Evolutionary conservation across 345 rosid species (phyloP).

Genomic region (Populus nigra): DNA sequence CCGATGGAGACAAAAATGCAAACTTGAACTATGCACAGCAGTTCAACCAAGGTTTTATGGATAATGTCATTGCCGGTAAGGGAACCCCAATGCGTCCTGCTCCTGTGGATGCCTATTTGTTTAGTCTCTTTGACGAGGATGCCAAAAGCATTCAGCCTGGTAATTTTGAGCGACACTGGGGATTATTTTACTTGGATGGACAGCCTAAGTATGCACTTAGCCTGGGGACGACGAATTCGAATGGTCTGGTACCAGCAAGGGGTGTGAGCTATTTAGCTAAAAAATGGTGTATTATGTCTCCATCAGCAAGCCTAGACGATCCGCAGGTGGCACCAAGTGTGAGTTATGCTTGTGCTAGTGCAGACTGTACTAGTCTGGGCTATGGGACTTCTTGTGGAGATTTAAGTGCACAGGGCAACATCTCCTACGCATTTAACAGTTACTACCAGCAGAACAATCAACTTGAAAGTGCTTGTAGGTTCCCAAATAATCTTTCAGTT

Average conservation of each 20-base stretch:
- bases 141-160: constrained; percentile 27
- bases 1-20: constrained; percentile 26
- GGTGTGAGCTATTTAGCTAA: constrained; percentile 43
- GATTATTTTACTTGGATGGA: constrained; percentile 26
- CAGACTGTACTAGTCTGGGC: constrained; percentile 68
- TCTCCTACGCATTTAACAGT: constrained; percentile 65
- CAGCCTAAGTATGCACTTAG: constrained; percentile 19
- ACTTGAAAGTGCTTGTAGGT: constrained; percentile 54
- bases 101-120: constrained; percentile 21
- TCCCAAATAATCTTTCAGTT: constrained; percentile 44
- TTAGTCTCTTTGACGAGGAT: constrained; percentile 27
- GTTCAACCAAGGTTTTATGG: constrained; percentile 27
- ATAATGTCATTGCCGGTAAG: not conserved
- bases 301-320: constrained; percentile 45
- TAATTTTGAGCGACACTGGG: constrained; percentile 32
- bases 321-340: constrained; percentile 52
- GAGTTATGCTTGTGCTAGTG: constrained; percentile 59
- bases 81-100: constrained; percentile 25
- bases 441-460: constrained; percentile 60
- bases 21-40: constrained; percentile 19
- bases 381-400: constrained; percentile 54
- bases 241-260: constrained; percentile 43
- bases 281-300: constrained; percentile 57
- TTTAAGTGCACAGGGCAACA: constrained; percentile 42
- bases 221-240: constrained; percentile 14